phyloP scores from a whole-genome alignment of 305 asterid genomes.

The Rubia balearica region DNA sequence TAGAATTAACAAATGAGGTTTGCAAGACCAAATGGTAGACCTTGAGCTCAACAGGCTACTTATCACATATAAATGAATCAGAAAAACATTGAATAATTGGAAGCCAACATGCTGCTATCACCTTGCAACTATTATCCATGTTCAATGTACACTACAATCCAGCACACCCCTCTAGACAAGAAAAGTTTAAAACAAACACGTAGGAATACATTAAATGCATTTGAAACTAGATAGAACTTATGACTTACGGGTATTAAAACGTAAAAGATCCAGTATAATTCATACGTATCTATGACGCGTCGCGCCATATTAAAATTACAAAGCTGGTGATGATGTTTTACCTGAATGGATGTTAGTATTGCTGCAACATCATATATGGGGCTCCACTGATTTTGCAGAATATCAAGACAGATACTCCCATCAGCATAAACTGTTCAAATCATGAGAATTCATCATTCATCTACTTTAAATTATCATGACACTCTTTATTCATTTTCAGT shows the following conservation, averaged over 20 bases:
- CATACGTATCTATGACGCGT: neutral
- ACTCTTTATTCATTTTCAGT: conserved; percentile 3
- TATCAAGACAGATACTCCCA: conserved; percentile 74
- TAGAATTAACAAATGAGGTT: neutral
- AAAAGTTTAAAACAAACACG: neutral
- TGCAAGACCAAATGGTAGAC: neutral
- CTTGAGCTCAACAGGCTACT: neutral
- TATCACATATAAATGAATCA: neutral
- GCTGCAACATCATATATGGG: conserved; percentile 78
- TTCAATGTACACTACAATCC: neutral
- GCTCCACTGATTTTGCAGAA: conserved; percentile 79
- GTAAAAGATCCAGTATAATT: neutral
- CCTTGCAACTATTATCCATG: neutral
- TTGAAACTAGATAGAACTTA: neutral
- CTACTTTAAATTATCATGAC: conserved; percentile 6
- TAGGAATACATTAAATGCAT: neutral
- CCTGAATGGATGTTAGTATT: conserved; percentile 63
- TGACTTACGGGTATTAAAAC: neutral
- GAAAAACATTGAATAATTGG: neutral
- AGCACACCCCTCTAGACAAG: neutral
- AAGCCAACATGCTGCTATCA: neutral
- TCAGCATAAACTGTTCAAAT: conserved; percentile 61
- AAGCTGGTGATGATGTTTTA: conserved; percentile 13
- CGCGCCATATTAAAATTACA: neutral
- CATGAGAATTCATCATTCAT: conserved; percentile 11